These are phyloP conservation scores for Pulveroboletus sp. DNA, from an alignment of 768 basidiomycete genomes.

Conservation along the genomic window DNA sequence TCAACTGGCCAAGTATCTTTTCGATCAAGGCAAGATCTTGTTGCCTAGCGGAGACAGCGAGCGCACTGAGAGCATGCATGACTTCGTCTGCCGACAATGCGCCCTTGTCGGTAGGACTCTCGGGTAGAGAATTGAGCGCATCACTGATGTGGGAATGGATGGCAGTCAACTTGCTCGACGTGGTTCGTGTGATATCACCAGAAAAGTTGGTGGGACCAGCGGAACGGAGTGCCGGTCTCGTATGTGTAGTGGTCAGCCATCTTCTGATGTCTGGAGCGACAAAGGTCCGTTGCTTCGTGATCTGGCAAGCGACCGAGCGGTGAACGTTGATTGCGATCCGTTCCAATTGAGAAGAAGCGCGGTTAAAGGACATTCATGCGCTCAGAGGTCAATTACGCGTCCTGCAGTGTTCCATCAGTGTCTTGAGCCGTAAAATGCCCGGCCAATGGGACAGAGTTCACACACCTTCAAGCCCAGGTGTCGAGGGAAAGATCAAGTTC, in stretches of 20 bases:
- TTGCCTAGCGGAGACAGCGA: conserved; percentile 50
- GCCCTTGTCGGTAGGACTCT: conserved; percentile 1
- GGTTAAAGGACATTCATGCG: conserved; percentile 61
- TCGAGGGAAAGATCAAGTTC: conserved; percentile 8
- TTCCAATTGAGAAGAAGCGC: conserved; percentile 35
- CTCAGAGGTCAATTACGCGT: conserved; percentile 15
- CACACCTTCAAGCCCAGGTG: conserved; percentile 13
- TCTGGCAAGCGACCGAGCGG: conserved; percentile 18
- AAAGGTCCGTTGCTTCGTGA: conserved; percentile 6
- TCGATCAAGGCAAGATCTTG: conserved; percentile 53
- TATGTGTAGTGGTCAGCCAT: conserved; percentile 21
- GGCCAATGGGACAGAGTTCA: not conserved
- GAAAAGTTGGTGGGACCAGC: not conserved
- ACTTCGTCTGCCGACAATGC: conserved; percentile 29
- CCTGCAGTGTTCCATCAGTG: conserved; percentile 6
- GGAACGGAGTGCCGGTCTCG: conserved; percentile 3
- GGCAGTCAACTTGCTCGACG: conserved; percentile 17
- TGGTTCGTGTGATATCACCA: conserved; percentile 9
- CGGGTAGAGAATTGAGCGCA: conserved; percentile 21
- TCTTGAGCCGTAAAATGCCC: conserved; percentile 5
- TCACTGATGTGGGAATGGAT: conserved; percentile 24
- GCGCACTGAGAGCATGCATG: conserved; percentile 38
- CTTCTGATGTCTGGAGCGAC: conserved; percentile 14
- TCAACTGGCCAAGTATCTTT: conserved; percentile 48
- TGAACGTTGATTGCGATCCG: conserved; percentile 24